Base-by-base conservation (phyloP, 2,329 filamentous ascomycete genomes). In the Penicillium verrucosum region DNA sequence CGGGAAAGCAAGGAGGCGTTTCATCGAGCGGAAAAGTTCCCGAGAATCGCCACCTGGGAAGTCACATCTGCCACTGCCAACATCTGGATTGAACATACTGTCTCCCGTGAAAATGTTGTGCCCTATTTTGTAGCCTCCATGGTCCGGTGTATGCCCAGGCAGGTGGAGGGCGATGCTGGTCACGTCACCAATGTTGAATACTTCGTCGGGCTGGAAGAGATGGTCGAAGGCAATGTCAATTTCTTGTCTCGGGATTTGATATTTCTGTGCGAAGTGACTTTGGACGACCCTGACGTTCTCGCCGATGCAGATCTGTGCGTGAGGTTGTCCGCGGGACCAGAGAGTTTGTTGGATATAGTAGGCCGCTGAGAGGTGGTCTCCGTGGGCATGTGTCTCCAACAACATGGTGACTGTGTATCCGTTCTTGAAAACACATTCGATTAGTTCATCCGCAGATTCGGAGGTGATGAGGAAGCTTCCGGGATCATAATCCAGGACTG, bases 301-400 rank as follows among this genome's bases (percentile, higher is more conserved):
- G 1, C 84, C 83, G 23, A 85, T 85, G n/a, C 81, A 77, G 5
- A 86, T 79, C 0, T 82, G 79, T 47, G 66, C 71, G 0, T 61
- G 27, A 0, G 68, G 70, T 27, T 78, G 71, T 0, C 59, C 52
- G 9, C 68, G 56, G 0, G 66, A 58, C 46, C 60, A 54, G 0
- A 85, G 72, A 1, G 62, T 66, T 2, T 71, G 64, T 62, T 84
- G 81, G 0, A 87, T 75, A 60, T 86, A 87, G 4, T 76, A 75
- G 0, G 83, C 75, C 0, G 84, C 81, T 0, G 83, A 85, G 0
- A 86, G 62, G 54, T 86, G 83, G 55, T 86, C 82, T 4, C 83
- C 83, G 58, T 86, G 82, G 0, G 77, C 80, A 64, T 87, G 84
- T 0, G 85, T 87, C 62, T 87, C 84, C 3, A 87, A 75, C 9